Evolutionary conservation across 495 filamentous ascomycete species (phyloP).

Genomic region (Delitschia confertaspora): DNA sequence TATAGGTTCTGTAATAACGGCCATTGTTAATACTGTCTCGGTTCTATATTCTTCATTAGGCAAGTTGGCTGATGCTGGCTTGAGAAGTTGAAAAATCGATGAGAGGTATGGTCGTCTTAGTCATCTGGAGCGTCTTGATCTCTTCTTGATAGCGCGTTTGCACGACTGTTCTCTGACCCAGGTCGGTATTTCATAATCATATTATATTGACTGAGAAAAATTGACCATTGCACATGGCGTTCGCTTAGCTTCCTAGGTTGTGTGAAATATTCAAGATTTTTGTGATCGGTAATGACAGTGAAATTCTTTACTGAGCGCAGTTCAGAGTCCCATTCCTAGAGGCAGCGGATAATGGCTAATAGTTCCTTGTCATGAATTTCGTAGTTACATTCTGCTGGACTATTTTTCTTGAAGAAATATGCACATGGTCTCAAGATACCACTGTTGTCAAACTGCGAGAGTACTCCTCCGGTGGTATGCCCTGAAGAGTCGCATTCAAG

Average conservation of each 20-base stretch:
- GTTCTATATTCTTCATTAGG: background rate
- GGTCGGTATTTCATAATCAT: conserved; percentile 26
- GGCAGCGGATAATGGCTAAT: conserved; percentile 31
- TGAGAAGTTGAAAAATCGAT: background rate
- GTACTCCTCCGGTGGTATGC: conserved; percentile 17
- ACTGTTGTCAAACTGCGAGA: conserved; percentile 27
- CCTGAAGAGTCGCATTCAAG: conserved; percentile 29
- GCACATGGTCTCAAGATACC: conserved; percentile 24
- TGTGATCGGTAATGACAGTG: conserved; percentile 30
- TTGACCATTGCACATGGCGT: conserved; percentile 25
- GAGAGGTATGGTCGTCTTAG: background rate
- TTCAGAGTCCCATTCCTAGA: conserved; percentile 32
- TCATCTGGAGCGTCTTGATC: conserved; percentile 8
- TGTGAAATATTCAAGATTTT: conserved; percentile 33
- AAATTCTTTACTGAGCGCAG: conserved; percentile 23
- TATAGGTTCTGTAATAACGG: background rate
- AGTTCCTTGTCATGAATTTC: conserved; percentile 36
- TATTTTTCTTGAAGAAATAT: conserved; percentile 31
- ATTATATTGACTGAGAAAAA: conserved; percentile 19
- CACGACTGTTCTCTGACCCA: conserved; percentile 12
- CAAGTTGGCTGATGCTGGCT: background rate
- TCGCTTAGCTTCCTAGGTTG: conserved; percentile 19
- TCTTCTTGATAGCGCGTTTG: conserved; percentile 20
- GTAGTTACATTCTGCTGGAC: conserved; percentile 28
- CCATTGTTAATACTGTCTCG: background rate